Evolutionary conservation across 345 rosid genomes (phyloP).

Genomic region (Hypericum androsaemum): DNA sequence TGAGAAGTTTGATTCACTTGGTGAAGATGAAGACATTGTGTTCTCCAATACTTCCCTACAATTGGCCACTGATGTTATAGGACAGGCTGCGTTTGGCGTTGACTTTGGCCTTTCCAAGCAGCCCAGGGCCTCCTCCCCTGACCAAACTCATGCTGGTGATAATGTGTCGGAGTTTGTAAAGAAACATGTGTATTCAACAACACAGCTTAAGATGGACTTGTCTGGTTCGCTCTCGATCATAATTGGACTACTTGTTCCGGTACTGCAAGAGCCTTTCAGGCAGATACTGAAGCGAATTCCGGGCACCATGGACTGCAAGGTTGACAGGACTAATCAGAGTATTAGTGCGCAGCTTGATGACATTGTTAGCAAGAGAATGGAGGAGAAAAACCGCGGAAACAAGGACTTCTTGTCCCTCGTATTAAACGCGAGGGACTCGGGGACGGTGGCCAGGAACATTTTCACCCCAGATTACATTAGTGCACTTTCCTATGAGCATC

Average conservation of each 20-base stretch:
- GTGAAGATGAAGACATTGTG: constrained; percentile 28
- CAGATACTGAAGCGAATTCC: constrained; percentile 80
- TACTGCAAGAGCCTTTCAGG: constrained; percentile 78
- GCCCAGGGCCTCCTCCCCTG: not conserved
- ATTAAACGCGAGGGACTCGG: constrained; percentile 57
- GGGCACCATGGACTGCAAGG: constrained; percentile 78
- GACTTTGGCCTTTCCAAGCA: constrained; percentile 59
- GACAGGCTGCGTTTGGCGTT: constrained; percentile 85
- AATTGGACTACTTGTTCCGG: constrained; percentile 57
- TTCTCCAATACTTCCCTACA: constrained; percentile 72
- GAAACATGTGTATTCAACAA: constrained; percentile 82
- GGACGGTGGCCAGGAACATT: constrained; percentile 32
- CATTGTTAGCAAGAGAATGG: constrained; percentile 60
- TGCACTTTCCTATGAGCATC: constrained; percentile 84
- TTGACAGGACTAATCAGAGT: constrained; percentile 45
- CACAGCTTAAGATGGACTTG: constrained; percentile 88
- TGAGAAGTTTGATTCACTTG: constrained; percentile 31
- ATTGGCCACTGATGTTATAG: constrained; percentile 79
- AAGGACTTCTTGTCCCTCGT: constrained; percentile 74
- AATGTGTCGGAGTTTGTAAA: constrained; percentile 61
- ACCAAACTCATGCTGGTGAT: constrained; percentile 15
- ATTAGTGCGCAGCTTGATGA: constrained; percentile 52
- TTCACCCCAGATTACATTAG: constrained; percentile 65
- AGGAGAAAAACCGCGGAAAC: constrained; percentile 34
- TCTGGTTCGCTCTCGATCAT: constrained; percentile 75